Evolutionary conservation across 2,329 filamentous ascomycete species (phyloP), one percentile per base, ranked within the genome.

Genomic region (Cucurbitaria berberidis): DNA sequence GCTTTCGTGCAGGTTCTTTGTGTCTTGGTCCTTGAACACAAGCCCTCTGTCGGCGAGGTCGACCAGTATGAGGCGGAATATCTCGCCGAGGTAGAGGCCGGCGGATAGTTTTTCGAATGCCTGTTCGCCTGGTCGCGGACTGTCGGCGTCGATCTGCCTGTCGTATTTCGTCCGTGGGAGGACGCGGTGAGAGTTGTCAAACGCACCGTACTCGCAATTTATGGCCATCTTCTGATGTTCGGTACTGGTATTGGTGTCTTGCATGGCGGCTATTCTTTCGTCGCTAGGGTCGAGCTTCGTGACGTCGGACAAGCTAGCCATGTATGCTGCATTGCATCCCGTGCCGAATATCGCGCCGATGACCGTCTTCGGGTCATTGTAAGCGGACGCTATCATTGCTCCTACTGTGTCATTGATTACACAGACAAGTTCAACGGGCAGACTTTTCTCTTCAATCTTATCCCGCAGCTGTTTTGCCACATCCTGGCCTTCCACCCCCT

Each of bases 171-270:
- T 96, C 48, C 87, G 85, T 11, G 93, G 93, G 11, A 97, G 87
- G 48, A 97, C 89, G 68, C 89, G 84, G 79, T 93, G 89, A 77
- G 96, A 90, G 75, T 96, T 96, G 77, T 97, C 93, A 70, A 98
- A 97, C 29, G 93, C 93, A 62, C 93, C 93, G 85, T 93, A 97
- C 76, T 98, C 93, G 80, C 93, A 97, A 82, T 97, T 97, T 80
- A 98, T 96, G 46, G 91, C 92, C 83, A 97, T 96, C 13, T 61
- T 59, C 26, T 43, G 38, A n/a, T 53, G 43, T 6, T 26, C 22
- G 19, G 32, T 39, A 18, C 45, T 36, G 21, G 43, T 24, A 10
- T 44, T 48, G 18, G 42, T 26, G 5, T 26, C 30, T 22, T 24
- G 30, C 21, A 36, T 24, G 8, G 42, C 46, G 5, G 43, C 45